Evolutionary conservation across 2,329 filamentous ascomycete genomes (phyloP), one percentile per base, ranked within the genome.

Genomic region (Davidsoniella eucalypti): DNA sequence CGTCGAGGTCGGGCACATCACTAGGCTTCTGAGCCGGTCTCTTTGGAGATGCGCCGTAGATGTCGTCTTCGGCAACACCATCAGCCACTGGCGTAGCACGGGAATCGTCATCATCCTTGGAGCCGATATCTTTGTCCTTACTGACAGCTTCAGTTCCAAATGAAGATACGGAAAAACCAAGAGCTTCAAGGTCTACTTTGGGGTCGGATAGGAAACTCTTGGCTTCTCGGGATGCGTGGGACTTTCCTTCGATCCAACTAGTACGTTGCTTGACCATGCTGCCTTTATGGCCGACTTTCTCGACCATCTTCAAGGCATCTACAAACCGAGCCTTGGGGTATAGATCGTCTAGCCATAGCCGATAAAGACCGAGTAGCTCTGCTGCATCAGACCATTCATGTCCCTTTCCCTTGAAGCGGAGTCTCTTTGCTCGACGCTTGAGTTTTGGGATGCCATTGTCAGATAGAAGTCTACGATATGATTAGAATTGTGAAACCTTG

Each of bases 271-370:
- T 73, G 55, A 84, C 76, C 61, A 96, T 73, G 12, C 73, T 71
- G 61, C 84, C 88, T 58, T 82, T 86, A 64, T 95, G 92, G 1
- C 92, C 92, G 0, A 87, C 72, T 65, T 94, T 95, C 63, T 98
- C 92, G 2, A 96, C 85, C 69, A 96, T 94, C 38, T 73, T 69
- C 5, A 96, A 69, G 2, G 84, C 92, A 59, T 98, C 92, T 44
- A 84, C 75, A 60, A 98, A 98, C 60, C 87, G 90, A 4, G 90
- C 92, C 60, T 93, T 87, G 10, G 92, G 92, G 60, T 88, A 98
- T 10, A 98, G 71, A 60, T 95, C 87, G 64, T 98, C 90, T 2
- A 98, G 82, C 92, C 92, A 98, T 51, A 94, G 66, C 62, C 96
- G 92, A 61, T 96, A 98, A 61, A 93, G 85, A 21, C 84, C 86